phyloP scores from a whole-genome alignment of 495 filamentous ascomycete genomes.

The Talaromyces liani region DNA sequence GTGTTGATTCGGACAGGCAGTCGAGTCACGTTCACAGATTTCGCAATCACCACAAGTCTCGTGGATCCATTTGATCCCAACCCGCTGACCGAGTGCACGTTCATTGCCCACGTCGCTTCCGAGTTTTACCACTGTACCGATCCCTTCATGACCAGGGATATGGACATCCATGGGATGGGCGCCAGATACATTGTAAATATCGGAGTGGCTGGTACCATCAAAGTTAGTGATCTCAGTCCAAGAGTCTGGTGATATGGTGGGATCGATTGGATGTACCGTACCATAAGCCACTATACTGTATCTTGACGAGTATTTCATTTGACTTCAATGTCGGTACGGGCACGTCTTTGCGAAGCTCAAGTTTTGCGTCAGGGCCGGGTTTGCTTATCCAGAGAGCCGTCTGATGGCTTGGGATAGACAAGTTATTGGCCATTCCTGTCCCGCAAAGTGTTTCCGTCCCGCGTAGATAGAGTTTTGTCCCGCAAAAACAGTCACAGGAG shows the following conservation, averaged over 20 bases:
- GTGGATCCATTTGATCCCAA: slow-evolving; percentile 33
- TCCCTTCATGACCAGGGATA: slow-evolving; percentile 33
- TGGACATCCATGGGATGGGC: slow-evolving; percentile 7
- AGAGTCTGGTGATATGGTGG: too few relatives aligned
- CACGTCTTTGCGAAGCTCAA: background rate
- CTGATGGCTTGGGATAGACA: background rate
- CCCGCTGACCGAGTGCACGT: slow-evolving; percentile 20
- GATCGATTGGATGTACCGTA: too few relatives aligned
- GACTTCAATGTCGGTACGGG: too few relatives aligned
- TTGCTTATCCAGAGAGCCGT: background rate
- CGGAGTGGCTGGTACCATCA: too few relatives aligned
- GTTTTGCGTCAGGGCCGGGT: background rate
- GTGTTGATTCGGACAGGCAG: slow-evolving; percentile 25
- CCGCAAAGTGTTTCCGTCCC: background rate
- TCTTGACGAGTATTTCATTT: too few relatives aligned
- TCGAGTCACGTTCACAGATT: slow-evolving; percentile 20
- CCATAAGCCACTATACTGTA: too few relatives aligned
- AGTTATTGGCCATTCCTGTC: background rate
- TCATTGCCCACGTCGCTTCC: slow-evolving; percentile 14
- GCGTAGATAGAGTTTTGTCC: background rate
- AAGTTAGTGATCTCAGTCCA: too few relatives aligned
- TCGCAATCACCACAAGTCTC: slow-evolving; percentile 30
- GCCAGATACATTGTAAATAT: too few relatives aligned
- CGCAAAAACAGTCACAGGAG: background rate
- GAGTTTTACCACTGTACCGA: slow-evolving; percentile 21